Evolutionary conservation across 176 grass and related monocot genomes (phyloP).

Genomic region (Aegilops tauschii): DNA sequence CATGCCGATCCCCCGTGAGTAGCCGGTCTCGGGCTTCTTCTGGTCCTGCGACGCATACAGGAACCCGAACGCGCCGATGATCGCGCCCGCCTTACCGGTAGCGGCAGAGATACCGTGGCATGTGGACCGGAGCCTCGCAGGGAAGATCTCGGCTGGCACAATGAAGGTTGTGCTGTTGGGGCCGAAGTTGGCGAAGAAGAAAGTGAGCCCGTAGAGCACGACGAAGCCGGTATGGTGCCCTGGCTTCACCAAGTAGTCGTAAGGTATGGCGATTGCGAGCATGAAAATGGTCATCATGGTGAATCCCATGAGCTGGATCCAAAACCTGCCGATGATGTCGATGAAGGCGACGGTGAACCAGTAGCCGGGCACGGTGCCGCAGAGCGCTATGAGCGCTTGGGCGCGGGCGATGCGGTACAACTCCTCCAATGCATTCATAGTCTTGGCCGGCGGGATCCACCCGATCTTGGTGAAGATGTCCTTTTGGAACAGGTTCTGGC

Average conservation of each 20-base stretch:
- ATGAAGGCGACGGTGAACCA: slow-evolving; percentile 90
- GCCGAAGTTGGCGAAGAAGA: slow-evolving; percentile 82
- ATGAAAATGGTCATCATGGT: slow-evolving; percentile 79
- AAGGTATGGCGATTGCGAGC: slow-evolving; percentile 52
- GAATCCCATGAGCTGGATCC: slow-evolving; percentile 76
- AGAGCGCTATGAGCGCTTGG: slow-evolving; percentile 68
- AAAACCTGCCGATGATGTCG: slow-evolving; percentile 62
- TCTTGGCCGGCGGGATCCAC: slow-evolving; percentile 61
- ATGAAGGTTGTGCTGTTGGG: slow-evolving; percentile 75
- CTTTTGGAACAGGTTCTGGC: slow-evolving; percentile 92
- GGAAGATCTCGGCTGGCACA: slow-evolving; percentile 77
- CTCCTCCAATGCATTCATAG: slow-evolving; percentile 81
- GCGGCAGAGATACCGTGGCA: slow-evolving; percentile 76
- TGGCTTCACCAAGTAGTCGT: slow-evolving; percentile 45
- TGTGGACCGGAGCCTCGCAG: slow-evolving; percentile 65
- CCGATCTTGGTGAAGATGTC: slow-evolving; percentile 79
- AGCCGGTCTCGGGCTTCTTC: slow-evolving; percentile 40
- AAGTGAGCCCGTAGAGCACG: slow-evolving; percentile 65
- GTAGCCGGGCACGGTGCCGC: slow-evolving; percentile 71
- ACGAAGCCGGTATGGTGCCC: slow-evolving; percentile 54
- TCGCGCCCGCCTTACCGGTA: slow-evolving; percentile 53
- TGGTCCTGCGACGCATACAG: slow-evolving; percentile 58
- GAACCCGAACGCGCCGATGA: slow-evolving; percentile 75
- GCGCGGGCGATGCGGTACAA: slow-evolving; percentile 55
- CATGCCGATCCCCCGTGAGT: slow-evolving; percentile 45